Evolutionary conservation across 805 yeast genomes (phyloP).

Genomic region (Nakazawaea ambrosiae): DNA sequence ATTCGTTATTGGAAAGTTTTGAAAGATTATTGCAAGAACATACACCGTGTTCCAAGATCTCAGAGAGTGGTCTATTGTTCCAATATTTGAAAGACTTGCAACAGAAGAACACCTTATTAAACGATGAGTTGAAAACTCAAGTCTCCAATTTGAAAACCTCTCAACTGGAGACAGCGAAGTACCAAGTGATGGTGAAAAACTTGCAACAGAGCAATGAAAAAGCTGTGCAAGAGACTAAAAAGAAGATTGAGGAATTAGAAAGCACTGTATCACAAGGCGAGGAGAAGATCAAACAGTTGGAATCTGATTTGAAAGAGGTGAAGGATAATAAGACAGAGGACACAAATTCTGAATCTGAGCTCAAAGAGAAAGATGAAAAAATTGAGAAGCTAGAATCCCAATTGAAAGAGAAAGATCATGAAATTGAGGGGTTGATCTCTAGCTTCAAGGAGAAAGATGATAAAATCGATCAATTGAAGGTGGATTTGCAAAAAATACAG

Average conservation of each 20-base stretch:
- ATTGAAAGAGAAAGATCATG: background rate
- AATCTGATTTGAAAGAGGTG: too few relatives aligned
- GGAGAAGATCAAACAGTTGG: too few relatives aligned
- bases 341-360: too few relatives aligned
- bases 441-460: conserved; percentile 3
- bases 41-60: conserved; percentile 73
- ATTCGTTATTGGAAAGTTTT: conserved; percentile 50
- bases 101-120: conserved; percentile 52
- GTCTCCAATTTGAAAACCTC: conserved; percentile 19
- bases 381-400: conserved; percentile 4
- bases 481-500: conserved; percentile 10
- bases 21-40: conserved; percentile 68
- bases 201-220: conserved; percentile 7
- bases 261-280: too few relatives aligned
- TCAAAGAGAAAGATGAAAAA: background rate
- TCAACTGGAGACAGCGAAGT: conserved; percentile 1
- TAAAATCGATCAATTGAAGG: background rate
- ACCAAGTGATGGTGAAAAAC: conserved; percentile 4
- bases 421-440: background rate
- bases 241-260: conserved; percentile 2
- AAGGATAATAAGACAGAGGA: too few relatives aligned
- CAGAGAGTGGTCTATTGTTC: conserved; percentile 63
- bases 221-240: conserved; percentile 11
- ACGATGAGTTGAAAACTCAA: conserved; percentile 54
- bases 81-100: conserved; percentile 62